Percentiles rank a stretch among this genome's conserved stretches.
Evolutionary conservation across 495 filamentous ascomycete genomes (phyloP).

Genomic region (Penicillium cataractarum): DNA sequence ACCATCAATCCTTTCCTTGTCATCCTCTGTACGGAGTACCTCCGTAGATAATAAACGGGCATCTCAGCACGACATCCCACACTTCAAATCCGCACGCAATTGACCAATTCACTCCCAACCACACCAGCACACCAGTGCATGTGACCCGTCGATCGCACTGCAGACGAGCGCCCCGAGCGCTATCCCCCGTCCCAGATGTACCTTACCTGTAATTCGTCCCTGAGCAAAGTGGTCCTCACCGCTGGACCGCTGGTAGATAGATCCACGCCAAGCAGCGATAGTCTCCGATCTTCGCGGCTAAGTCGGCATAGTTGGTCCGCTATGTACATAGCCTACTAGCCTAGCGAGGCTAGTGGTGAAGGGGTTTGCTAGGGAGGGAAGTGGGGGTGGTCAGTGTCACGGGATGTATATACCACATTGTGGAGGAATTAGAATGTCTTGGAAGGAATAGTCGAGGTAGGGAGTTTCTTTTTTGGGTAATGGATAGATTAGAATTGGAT

Average conservation of each 20-base stretch:
- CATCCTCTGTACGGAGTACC: too few species aligned
- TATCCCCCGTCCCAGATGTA: neutral
- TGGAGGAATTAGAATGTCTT: neutral
- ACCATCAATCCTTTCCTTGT: too few species aligned
- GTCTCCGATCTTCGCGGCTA: slow-evolving; percentile 33
- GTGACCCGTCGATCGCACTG: slow-evolving; percentile 30
- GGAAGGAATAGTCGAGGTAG: too few species aligned
- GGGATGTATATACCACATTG: neutral
- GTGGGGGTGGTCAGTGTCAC: neutral
- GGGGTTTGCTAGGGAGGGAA: slow-evolving; percentile 14
- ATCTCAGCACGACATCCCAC: neutral
- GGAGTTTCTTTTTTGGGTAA: too few species aligned
- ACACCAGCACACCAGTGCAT: slow-evolving; percentile 18
- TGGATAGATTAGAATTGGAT: too few species aligned
- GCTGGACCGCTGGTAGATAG: slow-evolving; percentile 33
- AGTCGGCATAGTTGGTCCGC: slow-evolving; percentile 28
- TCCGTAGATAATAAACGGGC: too few species aligned
- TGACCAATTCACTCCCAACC: slow-evolving; percentile 13
- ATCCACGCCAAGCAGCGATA: slow-evolving; percentile 28
- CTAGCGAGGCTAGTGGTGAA: slow-evolving; percentile 17
- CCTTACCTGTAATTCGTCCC: neutral
- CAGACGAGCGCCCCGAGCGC: slow-evolving; percentile 20
- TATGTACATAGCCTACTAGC: slow-evolving; percentile 3
- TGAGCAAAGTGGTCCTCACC: slow-evolving; percentile 20
- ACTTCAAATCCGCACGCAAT: neutral